Evolutionary conservation across 768 basidiomycete genomes (phyloP), one percentile per base, ranked within the genome.

Genomic region (Leccinellum luteum): DNA sequence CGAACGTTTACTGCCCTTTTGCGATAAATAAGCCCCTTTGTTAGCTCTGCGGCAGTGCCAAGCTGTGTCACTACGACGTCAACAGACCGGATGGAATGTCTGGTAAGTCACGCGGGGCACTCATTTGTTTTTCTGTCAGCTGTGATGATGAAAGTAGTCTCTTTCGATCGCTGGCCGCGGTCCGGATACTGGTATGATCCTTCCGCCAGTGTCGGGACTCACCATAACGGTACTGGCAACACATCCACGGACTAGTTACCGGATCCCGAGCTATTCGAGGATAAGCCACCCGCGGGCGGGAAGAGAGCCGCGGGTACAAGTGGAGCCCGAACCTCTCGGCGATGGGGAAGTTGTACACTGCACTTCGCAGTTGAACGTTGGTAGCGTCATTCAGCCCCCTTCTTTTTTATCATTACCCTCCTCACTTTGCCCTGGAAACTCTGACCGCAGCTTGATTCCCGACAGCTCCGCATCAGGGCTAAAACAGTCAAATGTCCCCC

Each of bases 1-100:
- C 38, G 52, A 28, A 5, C n/a, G n/a, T n/a, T n/a, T 28, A 28
- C 28, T 28, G 6, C 28, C 28, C 45, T 25, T 49, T 60, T 51
- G 55, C 55, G 52, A 58, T 3, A 30, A 56, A 64, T 48, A 51
- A 1, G 3, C 61, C 61, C 61, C 61, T 60, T 52, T 60, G 7
- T 31, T 19, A 31, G 6, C n/a, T 10, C 38, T 7, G 45, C 45
- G 25, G 45, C 45, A 14, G 45, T 44, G 14, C 21, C 3, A 44
- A 25, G 14, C 23, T 27, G 25, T 25, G 47, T 27, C 8, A 21
- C 41, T 13, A 48, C 47, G 25, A 41, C 38, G 38, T 41, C 38
- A 41, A 41, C n/a, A n/a, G n/a, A n/a, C n/a, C n/a, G n/a, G 25
- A n/a, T 12, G 5, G 19, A 21, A 23, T 32, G 31, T 51, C 49